These are phyloP conservation scores for Emergomyces africanus DNA, from an alignment of 2,329 filamentous ascomycete genomes.

Conservation along the genomic window DNA sequence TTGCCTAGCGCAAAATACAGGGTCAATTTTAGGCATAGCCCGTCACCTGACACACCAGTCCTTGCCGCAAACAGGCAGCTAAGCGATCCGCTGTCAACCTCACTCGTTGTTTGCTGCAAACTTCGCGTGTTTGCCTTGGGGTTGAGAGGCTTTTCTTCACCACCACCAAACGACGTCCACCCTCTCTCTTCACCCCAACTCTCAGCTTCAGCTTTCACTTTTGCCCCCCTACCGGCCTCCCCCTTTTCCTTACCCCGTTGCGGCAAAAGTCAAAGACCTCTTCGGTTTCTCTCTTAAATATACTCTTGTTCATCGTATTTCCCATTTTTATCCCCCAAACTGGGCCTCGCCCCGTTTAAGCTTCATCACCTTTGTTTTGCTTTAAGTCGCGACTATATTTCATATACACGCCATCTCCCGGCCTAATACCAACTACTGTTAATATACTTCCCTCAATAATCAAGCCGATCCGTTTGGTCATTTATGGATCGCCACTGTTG, in stretches of 20 bases:
- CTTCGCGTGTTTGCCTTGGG: background rate
- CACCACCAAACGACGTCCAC: background rate
- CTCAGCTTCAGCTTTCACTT: background rate
- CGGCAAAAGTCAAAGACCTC: background rate
- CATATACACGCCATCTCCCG: background rate
- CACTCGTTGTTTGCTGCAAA: background rate
- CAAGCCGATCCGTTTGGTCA: background rate
- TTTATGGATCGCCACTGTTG: background rate
- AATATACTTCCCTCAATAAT: background rate
- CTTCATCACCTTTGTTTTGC: background rate
- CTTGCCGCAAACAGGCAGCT: background rate
- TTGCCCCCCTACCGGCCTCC: background rate
- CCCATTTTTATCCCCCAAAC: background rate
- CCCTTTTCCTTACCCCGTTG: background rate
- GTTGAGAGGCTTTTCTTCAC: background rate
- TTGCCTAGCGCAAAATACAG: background rate
- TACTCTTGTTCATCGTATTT: background rate
- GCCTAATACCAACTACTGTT: background rate
- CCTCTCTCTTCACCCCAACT: background rate
- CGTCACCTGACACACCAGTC: background rate
- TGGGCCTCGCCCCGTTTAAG: background rate
- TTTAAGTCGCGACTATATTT: background rate
- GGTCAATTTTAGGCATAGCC: background rate
- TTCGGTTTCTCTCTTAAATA: background rate
- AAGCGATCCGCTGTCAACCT: background rate